Conservation (phyloP, 2,329 filamentous ascomycete species). For the Penicillium decumbens region DNA sequence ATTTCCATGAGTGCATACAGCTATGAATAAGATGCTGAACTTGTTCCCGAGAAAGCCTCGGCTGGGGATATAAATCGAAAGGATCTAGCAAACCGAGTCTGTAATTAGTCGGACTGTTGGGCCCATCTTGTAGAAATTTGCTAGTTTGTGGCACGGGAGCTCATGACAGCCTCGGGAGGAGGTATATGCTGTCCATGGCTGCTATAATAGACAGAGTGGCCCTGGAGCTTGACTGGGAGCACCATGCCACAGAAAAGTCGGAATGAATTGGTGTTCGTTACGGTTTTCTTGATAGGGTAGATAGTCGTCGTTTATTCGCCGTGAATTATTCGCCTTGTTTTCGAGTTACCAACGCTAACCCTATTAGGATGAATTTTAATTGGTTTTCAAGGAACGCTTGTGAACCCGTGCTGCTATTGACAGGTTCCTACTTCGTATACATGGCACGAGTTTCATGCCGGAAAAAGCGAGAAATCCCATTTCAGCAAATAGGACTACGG, state of each 20-base stretch:
- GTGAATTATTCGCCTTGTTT: background rate
- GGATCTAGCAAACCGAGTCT: constrained; percentile 47
- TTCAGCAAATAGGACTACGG: background rate
- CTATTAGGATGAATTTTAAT: constrained; percentile 34
- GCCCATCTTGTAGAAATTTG: constrained; percentile 44
- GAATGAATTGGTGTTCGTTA: constrained; percentile 53
- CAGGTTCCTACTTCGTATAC: too few species aligned
- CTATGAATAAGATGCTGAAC: constrained; percentile 55
- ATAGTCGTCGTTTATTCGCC: constrained; percentile 11
- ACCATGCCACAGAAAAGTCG: constrained; percentile 47
- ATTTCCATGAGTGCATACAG: constrained; percentile 41
- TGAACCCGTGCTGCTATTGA: background rate
- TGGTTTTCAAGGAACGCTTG: constrained; percentile 34
- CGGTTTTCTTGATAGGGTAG: constrained; percentile 47
- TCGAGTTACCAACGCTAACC: constrained; percentile 4
- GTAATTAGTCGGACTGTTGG: constrained; percentile 22
- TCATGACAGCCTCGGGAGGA: constrained; percentile 49
- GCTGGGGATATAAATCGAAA: constrained; percentile 55
- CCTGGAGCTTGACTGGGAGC: constrained; percentile 49
- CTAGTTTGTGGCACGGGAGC: constrained; percentile 51
- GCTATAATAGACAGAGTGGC: constrained; percentile 52
- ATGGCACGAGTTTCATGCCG: too few species aligned
- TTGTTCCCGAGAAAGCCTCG: constrained; percentile 48
- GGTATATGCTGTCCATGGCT: constrained; percentile 51
- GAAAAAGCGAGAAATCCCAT: background rate